Evolutionary conservation across 805 yeast species (phyloP).

Genomic region (Metahyphopichia silvanorum): DNA sequence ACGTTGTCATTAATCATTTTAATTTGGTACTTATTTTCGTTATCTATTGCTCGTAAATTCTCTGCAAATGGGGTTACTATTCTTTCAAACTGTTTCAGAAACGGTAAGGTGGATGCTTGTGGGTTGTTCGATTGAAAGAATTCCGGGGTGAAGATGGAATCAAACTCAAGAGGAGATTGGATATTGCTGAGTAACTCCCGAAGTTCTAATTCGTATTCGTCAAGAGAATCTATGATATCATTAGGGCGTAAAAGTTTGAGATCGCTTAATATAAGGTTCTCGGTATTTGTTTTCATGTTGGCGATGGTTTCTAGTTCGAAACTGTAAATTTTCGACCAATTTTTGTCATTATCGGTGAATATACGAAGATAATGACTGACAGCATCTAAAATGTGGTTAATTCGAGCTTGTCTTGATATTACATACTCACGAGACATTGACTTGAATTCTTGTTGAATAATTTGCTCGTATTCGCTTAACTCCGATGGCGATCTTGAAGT

Average conservation of each 20-base stretch:
- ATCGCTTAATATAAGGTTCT: conserved; percentile 19
- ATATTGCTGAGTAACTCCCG: conserved; percentile 23
- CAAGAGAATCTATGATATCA: conserved; percentile 13
- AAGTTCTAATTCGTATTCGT: conserved; percentile 31
- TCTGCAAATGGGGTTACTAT: conserved; percentile 17
- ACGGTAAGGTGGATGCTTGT: conserved; percentile 14
- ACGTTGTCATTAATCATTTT: conserved; percentile 16
- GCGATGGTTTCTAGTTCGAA: conserved; percentile 34
- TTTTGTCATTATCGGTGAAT: conserved; percentile 24
- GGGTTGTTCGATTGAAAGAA: background rate
- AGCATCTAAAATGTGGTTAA: conserved; percentile 21
- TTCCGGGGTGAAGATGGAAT: conserved; percentile 17
- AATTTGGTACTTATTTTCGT: conserved; percentile 29
- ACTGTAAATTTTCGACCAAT: conserved; percentile 29
- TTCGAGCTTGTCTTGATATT: conserved; percentile 24
- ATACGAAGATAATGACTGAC: conserved; percentile 22
- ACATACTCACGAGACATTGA: conserved; percentile 21
- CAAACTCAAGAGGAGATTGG: conserved; percentile 34
- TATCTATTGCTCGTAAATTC: conserved; percentile 20
- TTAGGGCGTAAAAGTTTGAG: conserved; percentile 6
- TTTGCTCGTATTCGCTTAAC: conserved; percentile 16
- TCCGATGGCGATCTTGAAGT: conserved; percentile 21
- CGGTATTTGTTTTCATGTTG: conserved; percentile 28
- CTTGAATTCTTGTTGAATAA: conserved; percentile 21
- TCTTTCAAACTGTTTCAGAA: conserved; percentile 17